Evolutionary conservation across 176 grass and related monocot genomes (phyloP), one percentile per base, ranked within the genome.

Genomic region (Guadua angustifolia): DNA sequence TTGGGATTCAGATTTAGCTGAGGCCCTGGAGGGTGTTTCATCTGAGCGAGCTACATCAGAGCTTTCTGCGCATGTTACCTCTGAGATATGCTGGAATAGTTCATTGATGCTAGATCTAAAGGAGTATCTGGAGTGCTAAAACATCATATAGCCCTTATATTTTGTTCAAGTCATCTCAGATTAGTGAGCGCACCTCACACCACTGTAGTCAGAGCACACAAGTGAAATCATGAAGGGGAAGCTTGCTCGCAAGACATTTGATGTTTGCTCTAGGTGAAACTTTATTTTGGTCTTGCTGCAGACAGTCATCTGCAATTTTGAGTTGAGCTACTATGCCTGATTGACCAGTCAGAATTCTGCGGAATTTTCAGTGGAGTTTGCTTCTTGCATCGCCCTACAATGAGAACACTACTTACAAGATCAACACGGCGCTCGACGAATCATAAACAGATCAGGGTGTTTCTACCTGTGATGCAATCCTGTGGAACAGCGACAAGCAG

Each of bases 1-100:
- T 62, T 94, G 95, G 93, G 93, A 88, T 78, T 90, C 83, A 65
- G 77, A 90, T 56, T 87, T 98, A 84, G 85, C 87, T 32, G 89
- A 98, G 78, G 92, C 85, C 49, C 80, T 98, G 44, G 92, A 98
- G 57, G 40, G 57, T 71, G 83, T 66, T 83, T 60, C 85, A 22
- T 89, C 85, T 7, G 91, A 93, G 25, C 10, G 63, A 53, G 57
- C 59, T 79, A 63, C 42, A 57, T 74, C 62, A 33, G 38, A 66
- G 16, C 45, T 56, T 51, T 77, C 60, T 43, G 90, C 35, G 51
- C 21, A 78, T 71, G 79, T 36, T 36, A 77, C 85, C 49, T 90
- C 84, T 78, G 85, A 93, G 72, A 81, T 85, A 74, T 85, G 84
- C 62, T 87, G 92, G 93, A 88, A 87, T 74, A 93, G 68, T 85